Evolutionary conservation across 345 rosid genomes (phyloP).

Genomic region (Corymbia maculata): DNA sequence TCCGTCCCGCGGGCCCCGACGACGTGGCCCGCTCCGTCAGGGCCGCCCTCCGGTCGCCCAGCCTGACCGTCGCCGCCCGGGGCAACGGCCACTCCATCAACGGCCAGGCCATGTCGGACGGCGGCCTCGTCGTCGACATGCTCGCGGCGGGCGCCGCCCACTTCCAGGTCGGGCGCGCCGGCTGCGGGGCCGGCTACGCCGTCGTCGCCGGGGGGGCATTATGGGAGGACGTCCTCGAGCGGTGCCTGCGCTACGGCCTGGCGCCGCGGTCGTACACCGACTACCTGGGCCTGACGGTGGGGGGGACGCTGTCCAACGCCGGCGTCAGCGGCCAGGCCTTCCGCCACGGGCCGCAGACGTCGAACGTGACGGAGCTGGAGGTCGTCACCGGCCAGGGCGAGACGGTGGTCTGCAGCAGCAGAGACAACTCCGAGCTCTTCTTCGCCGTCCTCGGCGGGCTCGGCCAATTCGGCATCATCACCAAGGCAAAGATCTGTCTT

Average conservation of each 20-base stretch:
- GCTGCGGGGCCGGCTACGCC: constrained; percentile 13
- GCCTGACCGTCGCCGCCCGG: constrained; percentile 84
- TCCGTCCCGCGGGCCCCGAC: constrained; percentile 50
- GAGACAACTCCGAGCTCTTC: constrained; percentile 52
- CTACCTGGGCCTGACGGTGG: constrained; percentile 75
- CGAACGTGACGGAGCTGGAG: constrained; percentile 83
- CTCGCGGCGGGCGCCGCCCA: constrained; percentile 32
- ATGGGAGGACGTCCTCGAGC: constrained; percentile 77
- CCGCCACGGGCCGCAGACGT: constrained; percentile 83
- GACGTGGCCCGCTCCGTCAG: constrained; percentile 52
- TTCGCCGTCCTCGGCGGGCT: constrained; percentile 78
- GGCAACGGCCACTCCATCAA: constrained; percentile 97
- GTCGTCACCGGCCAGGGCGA: constrained; percentile 85
- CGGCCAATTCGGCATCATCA: constrained; percentile 90
- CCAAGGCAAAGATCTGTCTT: constrained; percentile 64
- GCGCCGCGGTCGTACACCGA: constrained; percentile 97
- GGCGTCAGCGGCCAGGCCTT: constrained; percentile 94
- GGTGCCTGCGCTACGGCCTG: constrained; percentile 46
- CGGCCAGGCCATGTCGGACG: constrained; percentile 92
- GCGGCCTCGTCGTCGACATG: constrained; percentile 84
- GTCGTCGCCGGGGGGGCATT: constrained; percentile 91
- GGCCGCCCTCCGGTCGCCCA: constrained; percentile 35
- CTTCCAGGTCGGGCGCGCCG: constrained; percentile 11
- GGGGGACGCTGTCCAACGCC: constrained; percentile 92
- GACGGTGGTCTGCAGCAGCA: constrained; percentile 40